Evolutionary conservation across 441 rosid genomes (phyloP).

Genomic region (Aleurites moluccanus): DNA sequence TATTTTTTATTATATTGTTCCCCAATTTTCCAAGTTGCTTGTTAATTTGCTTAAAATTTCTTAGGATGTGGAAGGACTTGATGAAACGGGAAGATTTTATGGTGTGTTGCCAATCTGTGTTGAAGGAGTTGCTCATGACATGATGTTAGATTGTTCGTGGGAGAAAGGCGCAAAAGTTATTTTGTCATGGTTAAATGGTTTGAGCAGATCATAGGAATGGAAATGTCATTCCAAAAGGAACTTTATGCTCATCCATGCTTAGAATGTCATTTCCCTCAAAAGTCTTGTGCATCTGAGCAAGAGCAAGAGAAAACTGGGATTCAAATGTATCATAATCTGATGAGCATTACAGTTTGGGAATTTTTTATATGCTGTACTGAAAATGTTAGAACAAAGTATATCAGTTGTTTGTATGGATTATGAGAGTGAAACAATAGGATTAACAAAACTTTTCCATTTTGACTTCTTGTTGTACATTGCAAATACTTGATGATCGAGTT

Average conservation of each 20-base stretch:
- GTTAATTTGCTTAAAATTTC: constrained; percentile 9
- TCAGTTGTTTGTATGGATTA: too few species aligned
- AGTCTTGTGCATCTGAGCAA: not conserved
- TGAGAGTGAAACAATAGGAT: too few species aligned
- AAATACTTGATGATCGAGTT: too few species aligned
- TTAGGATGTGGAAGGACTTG: constrained; percentile 65
- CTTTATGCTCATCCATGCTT: not conserved
- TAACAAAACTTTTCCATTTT: too few species aligned
- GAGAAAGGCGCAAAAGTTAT: constrained; percentile 60
- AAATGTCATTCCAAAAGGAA: not conserved
- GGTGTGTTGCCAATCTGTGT: constrained; percentile 54
- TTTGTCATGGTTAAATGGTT: constrained; percentile 52
- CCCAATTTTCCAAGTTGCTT: not conserved
- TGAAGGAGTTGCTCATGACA: constrained; percentile 79
- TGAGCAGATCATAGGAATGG: constrained; percentile 18
- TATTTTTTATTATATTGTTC: not conserved
- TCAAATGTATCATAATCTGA: not conserved
- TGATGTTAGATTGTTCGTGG: constrained; percentile 91
- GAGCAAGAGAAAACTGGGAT: not conserved
- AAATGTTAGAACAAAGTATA: not conserved
- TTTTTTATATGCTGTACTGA: not conserved
- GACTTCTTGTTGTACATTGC: too few species aligned
- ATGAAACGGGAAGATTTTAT: constrained; percentile 66
- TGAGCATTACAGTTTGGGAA: not conserved
- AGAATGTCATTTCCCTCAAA: not conserved